phyloP scores from a whole-genome alignment of 331 rosid genomes.

The Pyrus hybrid region DNA sequence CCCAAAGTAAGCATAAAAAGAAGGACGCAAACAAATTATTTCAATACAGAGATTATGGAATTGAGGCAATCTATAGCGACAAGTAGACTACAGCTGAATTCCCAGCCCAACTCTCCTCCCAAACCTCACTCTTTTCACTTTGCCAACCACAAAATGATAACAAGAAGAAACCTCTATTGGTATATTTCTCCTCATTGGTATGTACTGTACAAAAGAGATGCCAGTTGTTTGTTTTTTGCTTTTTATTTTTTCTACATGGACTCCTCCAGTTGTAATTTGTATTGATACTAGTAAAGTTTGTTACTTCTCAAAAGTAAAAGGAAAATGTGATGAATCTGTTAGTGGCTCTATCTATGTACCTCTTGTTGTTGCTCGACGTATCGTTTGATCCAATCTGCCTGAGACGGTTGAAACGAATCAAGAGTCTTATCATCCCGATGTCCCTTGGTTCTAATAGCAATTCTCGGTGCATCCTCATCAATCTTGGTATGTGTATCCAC shows the following conservation, averaged over 20 bases:
- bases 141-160: no score
- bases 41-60: no score
- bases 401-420: slow-evolving; percentile 61
- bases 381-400: slow-evolving; percentile 89
- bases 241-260: background rate
- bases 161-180: no score
- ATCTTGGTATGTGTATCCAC: slow-evolving; percentile 24
- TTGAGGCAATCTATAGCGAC: no score
- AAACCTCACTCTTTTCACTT: no score
- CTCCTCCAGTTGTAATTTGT: background rate
- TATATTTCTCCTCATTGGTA: no score
- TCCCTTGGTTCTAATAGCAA: slow-evolving; percentile 53
- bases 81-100: no score
- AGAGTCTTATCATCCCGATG: slow-evolving; percentile 45
- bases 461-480: slow-evolving; percentile 38
- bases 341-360: slow-evolving; percentile 29
- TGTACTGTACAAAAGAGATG: no score
- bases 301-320: background rate
- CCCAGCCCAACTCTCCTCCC: no score
- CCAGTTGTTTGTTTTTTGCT: background rate
- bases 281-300: background rate
- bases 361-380: slow-evolving; percentile 79
- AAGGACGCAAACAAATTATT: no score
- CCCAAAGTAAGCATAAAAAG: no score
- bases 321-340: background rate